These are phyloP conservation scores for Tylopilus balloui DNA, from an alignment of 768 basidiomycete species.

Conservation along the genomic window DNA sequence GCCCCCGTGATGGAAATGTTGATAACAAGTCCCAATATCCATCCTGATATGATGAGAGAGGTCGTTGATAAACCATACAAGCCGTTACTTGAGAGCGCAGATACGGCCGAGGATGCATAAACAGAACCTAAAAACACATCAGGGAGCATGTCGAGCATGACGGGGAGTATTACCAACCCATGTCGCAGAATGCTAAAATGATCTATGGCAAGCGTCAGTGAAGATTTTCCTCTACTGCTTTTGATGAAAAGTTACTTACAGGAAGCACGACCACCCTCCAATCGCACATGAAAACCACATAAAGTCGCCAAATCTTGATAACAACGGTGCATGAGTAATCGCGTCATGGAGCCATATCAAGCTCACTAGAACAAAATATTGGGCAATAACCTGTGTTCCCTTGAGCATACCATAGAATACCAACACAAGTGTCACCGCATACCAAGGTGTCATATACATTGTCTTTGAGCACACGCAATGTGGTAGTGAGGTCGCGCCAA, in stretches of 20 bases:
- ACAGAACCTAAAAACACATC: background rate
- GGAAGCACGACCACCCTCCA: background rate
- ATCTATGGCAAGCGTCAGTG: background rate
- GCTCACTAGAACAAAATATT: background rate
- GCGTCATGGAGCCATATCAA: background rate
- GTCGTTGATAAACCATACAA: background rate
- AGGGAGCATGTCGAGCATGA: background rate
- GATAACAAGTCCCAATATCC: background rate
- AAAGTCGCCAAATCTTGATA: slow-evolving; percentile 6
- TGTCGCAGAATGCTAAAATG: background rate
- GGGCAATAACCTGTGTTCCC: background rate
- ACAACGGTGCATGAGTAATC: background rate
- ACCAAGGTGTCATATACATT: background rate
- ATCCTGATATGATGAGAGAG: background rate
- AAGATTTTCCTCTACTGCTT: too few species aligned
- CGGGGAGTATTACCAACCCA: background rate
- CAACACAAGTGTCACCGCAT: background rate
- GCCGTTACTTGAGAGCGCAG: background rate
- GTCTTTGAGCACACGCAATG: background rate
- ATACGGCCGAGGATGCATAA: background rate
- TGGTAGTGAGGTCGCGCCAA: background rate
- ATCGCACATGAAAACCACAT: background rate
- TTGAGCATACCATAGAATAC: background rate
- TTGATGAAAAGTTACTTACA: background rate
- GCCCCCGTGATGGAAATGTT: background rate